Evolutionary conservation across 1,139 yeast genomes (phyloP), one percentile per base, ranked within the genome.

Genomic region (Geotrichum carabidarum): DNA sequence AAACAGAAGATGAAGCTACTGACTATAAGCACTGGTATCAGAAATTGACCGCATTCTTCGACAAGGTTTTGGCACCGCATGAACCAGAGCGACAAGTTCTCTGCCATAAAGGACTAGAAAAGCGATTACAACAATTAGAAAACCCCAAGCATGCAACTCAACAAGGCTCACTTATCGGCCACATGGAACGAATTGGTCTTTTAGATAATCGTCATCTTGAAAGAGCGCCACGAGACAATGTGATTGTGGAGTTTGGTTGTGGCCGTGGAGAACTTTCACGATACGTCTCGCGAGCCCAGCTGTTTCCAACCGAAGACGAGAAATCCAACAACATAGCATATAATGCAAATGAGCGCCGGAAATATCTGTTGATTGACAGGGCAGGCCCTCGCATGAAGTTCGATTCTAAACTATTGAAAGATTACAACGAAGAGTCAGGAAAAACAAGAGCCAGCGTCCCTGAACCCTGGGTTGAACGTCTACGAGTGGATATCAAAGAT

Each of bases 231-330:
- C 14, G 36, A 15, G 63, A 71, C 4, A 63, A 66, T 42, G 72
- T 78, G 51, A 80, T 83, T 63, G 68, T 86, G 30, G 97, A 90
- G 68, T 89, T 88, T 73, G 97, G 97, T 0, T 86, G 95, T 67
- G 97, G 97, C 0, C 79, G 91, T 58, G 96, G 86, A 0, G 97
- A 90, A 66, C 75, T 90, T 30, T 80, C 91, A 0, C 71, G 95
- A 57, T 86, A 81, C 63, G 74, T 88, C n/a, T 76, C 79, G 57
- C 70, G 75, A 55, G 78, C 85, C 50, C 67, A 79, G 8, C 61
- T 63, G 50, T 62, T 58, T 22, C 49, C 48, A 49, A 47, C 34
- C 37, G 40, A 41, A 27, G 18, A 32, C 42, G 36, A 36, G 4
- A 36, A 42, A 11, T 32, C 47, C 15, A 27, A 15, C 1, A 32